Base-by-base conservation (phyloP, 345 rosid genomes). In the Aquilaria yunnanensis region DNA sequence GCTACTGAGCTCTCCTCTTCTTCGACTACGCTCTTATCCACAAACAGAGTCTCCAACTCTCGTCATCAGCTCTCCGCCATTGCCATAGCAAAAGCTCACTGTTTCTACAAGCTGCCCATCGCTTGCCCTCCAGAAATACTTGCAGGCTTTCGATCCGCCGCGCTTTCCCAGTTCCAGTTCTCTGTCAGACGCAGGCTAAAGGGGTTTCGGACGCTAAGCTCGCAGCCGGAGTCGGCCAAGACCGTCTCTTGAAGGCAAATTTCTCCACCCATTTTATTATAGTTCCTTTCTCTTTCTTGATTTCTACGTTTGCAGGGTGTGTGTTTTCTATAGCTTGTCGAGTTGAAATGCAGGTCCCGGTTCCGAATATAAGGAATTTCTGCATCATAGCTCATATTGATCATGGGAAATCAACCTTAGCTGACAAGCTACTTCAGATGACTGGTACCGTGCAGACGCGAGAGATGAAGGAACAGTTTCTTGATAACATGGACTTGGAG, bases 401-500 rank as follows among this genome's bases (percentile, higher is more conserved):
- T 64, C 99, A 94, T 76, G 99, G 99, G 30, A 94, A 94, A 60
- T 94, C 97, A 0, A 90, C 99, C 16, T 75, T 94, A 72, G 99
- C 97, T 0, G 99, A 94, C 78, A 94, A 94, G 74, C 71, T 94
- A 79, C 97, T 94, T 67, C 95, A 94, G 62, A 71, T 80, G 58
- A 94, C 99, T 48, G 99, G 99, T 50, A 94, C 99, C 41, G 97
- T 94, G 3, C 89, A 90, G 78, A 82, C 74, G 57, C 81, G 99
- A 52, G 99, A 94, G 29, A 88, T 94, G 99, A 88, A 94, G 83
- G 96, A 86, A 2, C 99, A 94, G 83, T 94, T 90, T 70, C 92
- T 94, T 49, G 99, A 94, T 77, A 94, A 83, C 63, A 94, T 94
- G 97, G 99, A 94, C 71, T 88, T 94, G 79, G 99, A 90, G 81